A percentile compares a stretch with the other conserved stretches of the same genome.
These are phyloP conservation scores for Emmonsia crescens DNA, from an alignment of 2,329 filamentous ascomycete species.

Conservation along the genomic window DNA sequence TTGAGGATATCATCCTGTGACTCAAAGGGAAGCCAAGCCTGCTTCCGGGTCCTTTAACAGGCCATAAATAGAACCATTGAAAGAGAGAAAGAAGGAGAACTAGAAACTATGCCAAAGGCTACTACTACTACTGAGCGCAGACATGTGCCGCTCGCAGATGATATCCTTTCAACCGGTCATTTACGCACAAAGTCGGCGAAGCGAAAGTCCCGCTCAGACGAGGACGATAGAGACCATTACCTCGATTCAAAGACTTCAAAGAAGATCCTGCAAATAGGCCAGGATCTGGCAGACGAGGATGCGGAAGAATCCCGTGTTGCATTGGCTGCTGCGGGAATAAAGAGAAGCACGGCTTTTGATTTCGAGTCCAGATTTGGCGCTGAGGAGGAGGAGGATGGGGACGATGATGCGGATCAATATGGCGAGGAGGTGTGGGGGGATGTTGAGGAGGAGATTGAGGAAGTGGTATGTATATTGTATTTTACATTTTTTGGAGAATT, in stretches of 20 bases:
- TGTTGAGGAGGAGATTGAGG: slow-evolving; percentile 56
- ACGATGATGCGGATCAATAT: slow-evolving; percentile 44
- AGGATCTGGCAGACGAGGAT: slow-evolving; percentile 79
- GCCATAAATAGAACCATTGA: neutral
- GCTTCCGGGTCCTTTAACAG: neutral
- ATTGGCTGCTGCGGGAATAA: slow-evolving; percentile 23
- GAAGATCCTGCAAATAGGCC: slow-evolving; percentile 80
- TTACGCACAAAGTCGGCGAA: slow-evolving; percentile 63
- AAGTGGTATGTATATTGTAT: slow-evolving; percentile 24
- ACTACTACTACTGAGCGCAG: slow-evolving; percentile 53
- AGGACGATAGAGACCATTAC: slow-evolving; percentile 56
- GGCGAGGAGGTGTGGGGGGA: slow-evolving; percentile 59
- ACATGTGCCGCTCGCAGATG: slow-evolving; percentile 86
- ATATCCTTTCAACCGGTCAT: slow-evolving; percentile 60
- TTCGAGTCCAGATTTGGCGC: slow-evolving; percentile 66
- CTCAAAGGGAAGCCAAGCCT: neutral
- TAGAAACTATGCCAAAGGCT: slow-evolving; percentile 59
- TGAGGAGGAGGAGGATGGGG: slow-evolving; percentile 37
- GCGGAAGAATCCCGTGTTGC: slow-evolving; percentile 37
- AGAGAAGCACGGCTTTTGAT: slow-evolving; percentile 53
- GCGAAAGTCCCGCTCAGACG: slow-evolving; percentile 45
- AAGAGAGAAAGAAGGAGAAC: neutral
- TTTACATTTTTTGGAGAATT: too few relatives aligned
- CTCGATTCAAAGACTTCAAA: slow-evolving; percentile 81
- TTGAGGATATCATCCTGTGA: neutral